A percentile compares a stretch with the other conserved stretches of the same genome.
These are phyloP conservation scores for Hemerocallis citrina DNA, from an alignment of 106 monocot species.

Conservation along the genomic window DNA sequence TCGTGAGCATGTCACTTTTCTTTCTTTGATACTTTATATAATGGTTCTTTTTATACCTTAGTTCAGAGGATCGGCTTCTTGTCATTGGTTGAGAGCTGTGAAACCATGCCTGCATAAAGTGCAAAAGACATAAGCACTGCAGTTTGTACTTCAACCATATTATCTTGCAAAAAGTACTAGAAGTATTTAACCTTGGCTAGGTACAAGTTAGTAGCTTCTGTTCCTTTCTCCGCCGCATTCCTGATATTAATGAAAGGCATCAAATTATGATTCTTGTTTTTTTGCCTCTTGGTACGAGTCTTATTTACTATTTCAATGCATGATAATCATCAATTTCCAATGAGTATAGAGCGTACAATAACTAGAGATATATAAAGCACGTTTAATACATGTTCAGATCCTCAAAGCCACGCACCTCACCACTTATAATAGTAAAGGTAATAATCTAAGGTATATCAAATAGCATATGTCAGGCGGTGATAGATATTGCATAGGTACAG, in stretches of 20 bases:
- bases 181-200: slow-evolving; percentile 41
- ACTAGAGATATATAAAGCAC: too few species aligned
- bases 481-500: too few species aligned
- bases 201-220: slow-evolving; percentile 43
- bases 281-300: too few species aligned
- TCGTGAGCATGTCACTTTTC: neutral
- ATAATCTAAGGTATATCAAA: too few species aligned
- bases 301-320: too few species aligned
- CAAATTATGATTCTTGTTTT: too few species aligned
- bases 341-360: too few species aligned
- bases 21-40: neutral
- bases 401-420: too few species aligned
- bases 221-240: slow-evolving; percentile 47
- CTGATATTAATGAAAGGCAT: slow-evolving; percentile 19
- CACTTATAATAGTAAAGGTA: too few species aligned
- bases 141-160: neutral
- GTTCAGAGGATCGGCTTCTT: slow-evolving; percentile 54
- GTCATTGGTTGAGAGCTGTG: slow-evolving; percentile 71
- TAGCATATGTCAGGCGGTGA: too few species aligned
- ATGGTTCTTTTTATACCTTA: slow-evolving; percentile 22
- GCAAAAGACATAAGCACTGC: neutral
- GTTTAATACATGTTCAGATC: too few species aligned
- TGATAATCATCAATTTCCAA: too few species aligned
- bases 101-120: slow-evolving; percentile 51
- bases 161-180: neutral